Percentiles rank a stretch among this genome's conserved stretches.
phyloP scores from a whole-genome alignment of 2,329 filamentous ascomycete species.

The Scedosporium apiospermum region DNA sequence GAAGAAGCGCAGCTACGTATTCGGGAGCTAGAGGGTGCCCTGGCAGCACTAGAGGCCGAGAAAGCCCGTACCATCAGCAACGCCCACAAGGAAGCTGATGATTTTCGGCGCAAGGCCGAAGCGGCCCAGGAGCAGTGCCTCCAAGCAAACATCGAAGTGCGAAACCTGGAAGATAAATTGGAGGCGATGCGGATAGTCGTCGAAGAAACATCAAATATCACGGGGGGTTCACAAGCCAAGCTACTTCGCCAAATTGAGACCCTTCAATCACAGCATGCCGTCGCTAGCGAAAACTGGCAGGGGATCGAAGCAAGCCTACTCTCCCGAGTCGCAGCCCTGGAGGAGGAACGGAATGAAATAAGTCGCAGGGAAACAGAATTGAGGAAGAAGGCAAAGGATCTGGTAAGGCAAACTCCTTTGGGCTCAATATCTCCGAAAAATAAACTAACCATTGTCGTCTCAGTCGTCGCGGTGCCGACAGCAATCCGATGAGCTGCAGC shows the following conservation, averaged over 20 bases:
- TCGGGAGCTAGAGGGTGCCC: constrained; percentile 45
- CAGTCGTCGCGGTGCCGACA: constrained; percentile 56
- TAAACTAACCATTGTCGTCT: background rate
- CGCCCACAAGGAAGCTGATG: constrained; percentile 56
- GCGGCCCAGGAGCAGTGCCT: constrained; percentile 62
- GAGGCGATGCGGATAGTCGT: constrained; percentile 77
- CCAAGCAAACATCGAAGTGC: constrained; percentile 69
- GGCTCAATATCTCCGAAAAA: background rate
- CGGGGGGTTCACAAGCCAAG: constrained; percentile 79
- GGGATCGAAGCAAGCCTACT: constrained; percentile 83
- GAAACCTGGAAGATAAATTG: constrained; percentile 77
- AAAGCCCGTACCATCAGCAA: constrained; percentile 63
- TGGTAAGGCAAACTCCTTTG: constrained; percentile 39
- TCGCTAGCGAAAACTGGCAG: constrained; percentile 96
- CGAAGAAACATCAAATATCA: constrained; percentile 77
- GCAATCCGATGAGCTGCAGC: constrained; percentile 76
- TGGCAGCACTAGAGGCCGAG: constrained; percentile 64
- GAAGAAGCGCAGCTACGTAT: constrained; percentile 32
- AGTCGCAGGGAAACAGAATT: constrained; percentile 76
- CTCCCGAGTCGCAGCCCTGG: constrained; percentile 64
- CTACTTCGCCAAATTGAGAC: constrained; percentile 90
- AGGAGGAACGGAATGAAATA: constrained; percentile 86
- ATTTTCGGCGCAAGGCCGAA: constrained; percentile 63
- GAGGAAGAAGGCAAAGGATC: constrained; percentile 79
- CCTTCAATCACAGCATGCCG: constrained; percentile 86